Conservation (phyloP, 805 yeast genomes). For the Yarrowia sp. region DNA sequence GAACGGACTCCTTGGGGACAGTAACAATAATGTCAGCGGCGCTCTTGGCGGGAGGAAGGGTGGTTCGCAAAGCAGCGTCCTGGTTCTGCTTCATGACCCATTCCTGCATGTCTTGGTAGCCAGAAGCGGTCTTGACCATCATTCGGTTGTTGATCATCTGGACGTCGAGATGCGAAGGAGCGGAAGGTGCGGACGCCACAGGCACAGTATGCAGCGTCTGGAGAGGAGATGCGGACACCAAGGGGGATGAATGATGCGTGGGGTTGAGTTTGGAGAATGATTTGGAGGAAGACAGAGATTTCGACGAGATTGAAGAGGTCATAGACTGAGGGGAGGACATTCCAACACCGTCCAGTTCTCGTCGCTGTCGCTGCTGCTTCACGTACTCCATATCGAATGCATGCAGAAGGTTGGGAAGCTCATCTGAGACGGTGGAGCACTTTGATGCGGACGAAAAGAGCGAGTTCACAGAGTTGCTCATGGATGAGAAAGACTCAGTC, state of each 20-base stretch:
- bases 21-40: slow-evolving; percentile 23
- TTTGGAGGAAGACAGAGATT: slow-evolving; percentile 9
- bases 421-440: slow-evolving; percentile 32
- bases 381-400: slow-evolving; percentile 33
- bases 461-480: slow-evolving; percentile 25
- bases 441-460: slow-evolving; percentile 27
- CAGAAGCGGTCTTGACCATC: slow-evolving; percentile 33
- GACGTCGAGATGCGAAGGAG: slow-evolving; percentile 29
- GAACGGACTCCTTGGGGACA: slow-evolving; percentile 19
- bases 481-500: slow-evolving; percentile 25
- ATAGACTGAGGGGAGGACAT: slow-evolving; percentile 3
- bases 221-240: slow-evolving; percentile 8
- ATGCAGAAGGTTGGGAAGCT: slow-evolving; percentile 33
- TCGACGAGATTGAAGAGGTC: slow-evolving; percentile 3
- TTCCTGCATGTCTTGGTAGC: slow-evolving; percentile 36
- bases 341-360: neutral
- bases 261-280: slow-evolving; percentile 20
- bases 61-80: slow-evolving; percentile 7
- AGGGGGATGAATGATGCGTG: slow-evolving; percentile 12
- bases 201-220: neutral
- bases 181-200: neutral
- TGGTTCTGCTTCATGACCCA: slow-evolving; percentile 33
- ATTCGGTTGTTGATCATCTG: slow-evolving; percentile 34
- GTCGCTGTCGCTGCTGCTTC: slow-evolving; percentile 27
- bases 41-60: neutral